These are phyloP conservation scores for Aphanocladium album DNA, from an alignment of 2,329 filamentous ascomycete species.

Conservation along the genomic window DNA sequence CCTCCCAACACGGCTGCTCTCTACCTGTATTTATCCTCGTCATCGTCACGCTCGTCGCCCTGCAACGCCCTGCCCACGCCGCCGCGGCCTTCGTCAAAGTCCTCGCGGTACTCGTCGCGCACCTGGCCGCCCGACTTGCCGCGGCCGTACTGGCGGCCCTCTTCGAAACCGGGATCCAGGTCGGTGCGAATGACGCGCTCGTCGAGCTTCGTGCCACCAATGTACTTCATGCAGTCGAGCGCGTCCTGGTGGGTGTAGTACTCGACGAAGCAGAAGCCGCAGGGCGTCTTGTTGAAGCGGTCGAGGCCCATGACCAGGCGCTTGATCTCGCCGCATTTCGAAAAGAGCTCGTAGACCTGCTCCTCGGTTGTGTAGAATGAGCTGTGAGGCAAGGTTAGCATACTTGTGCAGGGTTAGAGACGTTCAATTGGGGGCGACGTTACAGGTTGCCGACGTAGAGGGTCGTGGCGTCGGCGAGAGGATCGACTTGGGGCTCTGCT, in stretches of 20 bases:
- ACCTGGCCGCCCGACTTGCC: constrained; percentile 97
- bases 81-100: constrained; percentile 91
- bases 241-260: constrained; percentile 98
- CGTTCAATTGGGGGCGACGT: constrained; percentile 13
- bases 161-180: constrained; percentile 90
- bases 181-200: constrained; percentile 95
- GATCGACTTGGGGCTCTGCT: constrained; percentile 56
- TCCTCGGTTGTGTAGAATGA: constrained; percentile 99
- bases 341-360: constrained; percentile 95
- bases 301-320: constrained; percentile 96
- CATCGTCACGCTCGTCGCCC: constrained; percentile 39
- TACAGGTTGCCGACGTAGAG: constrained; percentile 97
- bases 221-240: constrained; percentile 96
- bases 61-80: constrained; percentile 78
- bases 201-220: constrained; percentile 95
- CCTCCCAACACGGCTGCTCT: neutral
- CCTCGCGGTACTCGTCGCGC: constrained; percentile 93
- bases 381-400: constrained; percentile 36
- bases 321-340: constrained; percentile 97
- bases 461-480: constrained; percentile 80
- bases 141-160: constrained; percentile 91
- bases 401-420: neutral
- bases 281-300: constrained; percentile 94
- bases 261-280: constrained; percentile 98
- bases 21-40: constrained; percentile 29